Conservation (phyloP, 106 monocot genomes). For the Dendrobium huoshanense region DNA sequence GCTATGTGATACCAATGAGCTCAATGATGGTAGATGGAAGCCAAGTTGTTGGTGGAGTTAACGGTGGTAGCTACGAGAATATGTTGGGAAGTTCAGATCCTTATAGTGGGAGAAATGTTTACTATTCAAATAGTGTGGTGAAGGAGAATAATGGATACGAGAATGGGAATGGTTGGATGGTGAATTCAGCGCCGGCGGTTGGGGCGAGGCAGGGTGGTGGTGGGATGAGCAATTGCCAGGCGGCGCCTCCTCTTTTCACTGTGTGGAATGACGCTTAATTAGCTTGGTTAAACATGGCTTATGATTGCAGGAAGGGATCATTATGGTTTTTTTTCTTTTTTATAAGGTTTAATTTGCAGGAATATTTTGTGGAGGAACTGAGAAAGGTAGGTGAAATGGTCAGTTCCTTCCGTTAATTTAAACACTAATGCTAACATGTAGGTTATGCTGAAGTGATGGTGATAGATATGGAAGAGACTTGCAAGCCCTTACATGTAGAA, state of each 20-base stretch:
- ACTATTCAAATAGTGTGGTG: slow-evolving; percentile 28
- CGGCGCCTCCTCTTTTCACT: slow-evolving; percentile 32
- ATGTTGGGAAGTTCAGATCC: slow-evolving; percentile 20
- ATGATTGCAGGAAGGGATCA: too few relatives aligned
- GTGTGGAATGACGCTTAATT: slow-evolving; percentile 42
- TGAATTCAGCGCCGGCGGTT: neutral
- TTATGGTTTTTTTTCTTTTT: too few relatives aligned
- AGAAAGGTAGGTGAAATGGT: too few relatives aligned
- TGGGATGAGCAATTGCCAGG: slow-evolving; percentile 8
- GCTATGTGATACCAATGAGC: slow-evolving; percentile 41
- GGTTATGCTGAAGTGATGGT: too few relatives aligned
- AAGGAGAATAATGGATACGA: neutral
- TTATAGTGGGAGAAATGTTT: slow-evolving; percentile 24
- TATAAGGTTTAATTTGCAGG: too few relatives aligned
- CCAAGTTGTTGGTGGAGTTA: slow-evolving; percentile 11
- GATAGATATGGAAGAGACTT: too few relatives aligned
- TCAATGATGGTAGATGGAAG: slow-evolving; percentile 31
- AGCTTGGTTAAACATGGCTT: too few relatives aligned
- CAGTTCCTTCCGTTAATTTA: too few relatives aligned
- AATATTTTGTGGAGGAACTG: too few relatives aligned
- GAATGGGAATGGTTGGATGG: slow-evolving; percentile 22
- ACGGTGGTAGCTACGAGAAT: slow-evolving; percentile 11
- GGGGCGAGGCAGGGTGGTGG: slow-evolving; percentile 9
- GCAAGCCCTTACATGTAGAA: too few relatives aligned
- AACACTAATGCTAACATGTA: too few relatives aligned